A percentile compares a stretch with the other conserved stretches of the same genome.
Conservation (phyloP, 148 eudicot genomes). For the Dysphania ambrosioides region DNA sequence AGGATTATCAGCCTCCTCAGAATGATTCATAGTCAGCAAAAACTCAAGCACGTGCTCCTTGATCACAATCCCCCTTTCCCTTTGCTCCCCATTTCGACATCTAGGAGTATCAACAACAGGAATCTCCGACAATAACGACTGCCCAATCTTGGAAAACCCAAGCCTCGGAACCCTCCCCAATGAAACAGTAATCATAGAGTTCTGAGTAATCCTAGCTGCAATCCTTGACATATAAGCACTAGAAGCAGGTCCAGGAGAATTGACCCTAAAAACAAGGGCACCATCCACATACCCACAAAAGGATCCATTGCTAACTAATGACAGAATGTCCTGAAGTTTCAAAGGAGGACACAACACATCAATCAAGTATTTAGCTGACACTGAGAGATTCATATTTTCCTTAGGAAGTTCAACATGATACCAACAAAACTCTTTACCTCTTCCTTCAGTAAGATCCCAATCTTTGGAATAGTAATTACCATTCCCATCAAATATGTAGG, state of each 20-base stretch:
- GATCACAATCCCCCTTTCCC: conserved; percentile 56
- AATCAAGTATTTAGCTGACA: conserved; percentile 78
- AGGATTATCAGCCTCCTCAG: conserved; percentile 98
- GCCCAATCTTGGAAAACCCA: conserved; percentile 71
- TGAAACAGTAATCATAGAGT: conserved; percentile 87
- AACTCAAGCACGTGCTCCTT: conserved; percentile 90
- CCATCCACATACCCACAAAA: conserved; percentile 92
- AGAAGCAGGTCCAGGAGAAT: conserved; percentile 82
- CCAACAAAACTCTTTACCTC: conserved; percentile 90
- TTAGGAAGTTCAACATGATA: conserved; percentile 90
- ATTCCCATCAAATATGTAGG: conserved; percentile 88
- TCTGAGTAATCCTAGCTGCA: conserved; percentile 86
- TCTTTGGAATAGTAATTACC: conserved; percentile 85
- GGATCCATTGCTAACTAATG: conserved; percentile 85
- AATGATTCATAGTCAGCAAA: conserved; percentile 89
- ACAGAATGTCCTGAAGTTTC: conserved; percentile 90
- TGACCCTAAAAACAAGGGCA: conserved; percentile 83
- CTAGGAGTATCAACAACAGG: conserved; percentile 74
- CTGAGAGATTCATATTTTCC: conserved; percentile 68
- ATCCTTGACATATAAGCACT: conserved; percentile 77
- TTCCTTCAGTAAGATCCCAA: conserved; percentile 79
- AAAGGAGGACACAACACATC: conserved; percentile 86
- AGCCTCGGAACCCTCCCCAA: conserved; percentile 84
- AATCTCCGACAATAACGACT: conserved; percentile 75
- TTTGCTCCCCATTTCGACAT: conserved; percentile 35